Percentiles rank a stretch among this genome's conserved stretches.
phyloP scores from a whole-genome alignment of 2,329 filamentous ascomycete genomes.

The Colletotrichum eleusines region DNA sequence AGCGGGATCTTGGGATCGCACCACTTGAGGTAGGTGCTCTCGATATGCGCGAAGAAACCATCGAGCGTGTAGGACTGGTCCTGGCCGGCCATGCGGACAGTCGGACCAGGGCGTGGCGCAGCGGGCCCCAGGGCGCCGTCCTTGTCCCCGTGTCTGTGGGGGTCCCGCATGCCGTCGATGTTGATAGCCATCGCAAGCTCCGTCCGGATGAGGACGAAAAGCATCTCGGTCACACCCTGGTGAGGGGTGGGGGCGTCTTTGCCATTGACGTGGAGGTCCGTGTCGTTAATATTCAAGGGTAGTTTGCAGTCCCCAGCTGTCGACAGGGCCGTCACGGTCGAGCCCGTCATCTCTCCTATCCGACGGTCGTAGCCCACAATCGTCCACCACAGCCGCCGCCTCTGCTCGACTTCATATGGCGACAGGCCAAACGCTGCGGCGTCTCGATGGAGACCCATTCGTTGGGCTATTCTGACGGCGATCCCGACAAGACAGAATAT shows the following conservation, averaged over 20 bases:
- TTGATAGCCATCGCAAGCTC: constrained; percentile 68
- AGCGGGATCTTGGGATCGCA: constrained; percentile 71
- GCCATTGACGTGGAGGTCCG: constrained; percentile 68
- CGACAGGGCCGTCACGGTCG: constrained; percentile 67
- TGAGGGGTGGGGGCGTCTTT: constrained; percentile 65
- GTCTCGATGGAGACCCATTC: constrained; percentile 77
- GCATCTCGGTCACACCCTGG: constrained; percentile 68
- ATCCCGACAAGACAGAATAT: constrained; percentile 73
- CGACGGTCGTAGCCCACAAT: constrained; percentile 77
- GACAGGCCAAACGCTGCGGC: constrained; percentile 62
- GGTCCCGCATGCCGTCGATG: constrained; percentile 57
- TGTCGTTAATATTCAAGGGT: constrained; percentile 72
- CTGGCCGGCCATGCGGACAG: constrained; percentile 62
- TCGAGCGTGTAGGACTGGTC: constrained; percentile 64
- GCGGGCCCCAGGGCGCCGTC: constrained; percentile 45
- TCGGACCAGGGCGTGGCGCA: constrained; percentile 49
- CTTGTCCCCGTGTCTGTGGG: constrained; percentile 46
- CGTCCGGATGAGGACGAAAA: constrained; percentile 68
- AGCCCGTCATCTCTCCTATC: constrained; percentile 74
- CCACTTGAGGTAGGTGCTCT: constrained; percentile 66
- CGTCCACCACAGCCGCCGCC: constrained; percentile 81
- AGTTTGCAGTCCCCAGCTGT: constrained; percentile 66
- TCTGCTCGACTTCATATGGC: constrained; percentile 75
- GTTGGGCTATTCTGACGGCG: constrained; percentile 74
- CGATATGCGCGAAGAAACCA: constrained; percentile 66